Percentiles rank a stretch among this genome's conserved stretches.
Conservation (phyloP, 2,329 filamentous ascomycete genomes). For the Raffaelea deltoideospora region DNA sequence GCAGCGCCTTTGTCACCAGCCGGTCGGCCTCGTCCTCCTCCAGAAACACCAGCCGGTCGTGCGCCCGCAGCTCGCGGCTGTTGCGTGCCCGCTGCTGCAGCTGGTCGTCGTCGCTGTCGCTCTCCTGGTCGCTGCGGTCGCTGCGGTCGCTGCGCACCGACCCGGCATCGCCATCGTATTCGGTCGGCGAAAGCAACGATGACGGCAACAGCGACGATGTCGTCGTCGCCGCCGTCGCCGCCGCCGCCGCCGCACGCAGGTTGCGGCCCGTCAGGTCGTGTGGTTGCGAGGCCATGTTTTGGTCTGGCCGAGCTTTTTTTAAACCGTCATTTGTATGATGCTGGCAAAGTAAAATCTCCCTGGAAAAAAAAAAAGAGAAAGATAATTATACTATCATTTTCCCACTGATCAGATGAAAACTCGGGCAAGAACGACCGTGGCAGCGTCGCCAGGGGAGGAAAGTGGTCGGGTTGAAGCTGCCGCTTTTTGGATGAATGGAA, state of each 20-base stretch:
- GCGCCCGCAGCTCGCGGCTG: slow-evolving; percentile 52
- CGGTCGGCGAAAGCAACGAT: slow-evolving; percentile 45
- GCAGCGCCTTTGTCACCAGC: slow-evolving; percentile 37
- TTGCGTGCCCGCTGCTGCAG: slow-evolving; percentile 50
- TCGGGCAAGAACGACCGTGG: no score
- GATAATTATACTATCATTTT: no score
- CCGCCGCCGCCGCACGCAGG: not conserved
- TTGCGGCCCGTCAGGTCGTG: not conserved
- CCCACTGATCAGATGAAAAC: no score
- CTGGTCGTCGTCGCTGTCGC: slow-evolving; percentile 62
- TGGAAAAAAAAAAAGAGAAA: no score
- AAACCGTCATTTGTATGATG: no score
- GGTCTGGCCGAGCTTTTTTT: no score
- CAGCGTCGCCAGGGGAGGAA: no score
- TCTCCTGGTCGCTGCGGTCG: slow-evolving; percentile 63
- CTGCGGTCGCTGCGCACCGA: no score
- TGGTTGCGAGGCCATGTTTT: not conserved
- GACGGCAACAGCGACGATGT: slow-evolving; percentile 38
- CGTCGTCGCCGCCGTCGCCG: not conserved
- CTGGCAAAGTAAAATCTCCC: no score
- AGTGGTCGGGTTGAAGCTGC: no score
- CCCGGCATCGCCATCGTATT: slow-evolving; percentile 54
- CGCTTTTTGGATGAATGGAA: no score
- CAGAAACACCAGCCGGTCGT: slow-evolving; percentile 55
- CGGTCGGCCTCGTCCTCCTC: slow-evolving; percentile 60